Percentiles rank a stretch among this genome's conserved stretches.
These are phyloP conservation scores for Novakomyces olei DNA, from an alignment of 805 yeast species.

Conservation along the genomic window DNA sequence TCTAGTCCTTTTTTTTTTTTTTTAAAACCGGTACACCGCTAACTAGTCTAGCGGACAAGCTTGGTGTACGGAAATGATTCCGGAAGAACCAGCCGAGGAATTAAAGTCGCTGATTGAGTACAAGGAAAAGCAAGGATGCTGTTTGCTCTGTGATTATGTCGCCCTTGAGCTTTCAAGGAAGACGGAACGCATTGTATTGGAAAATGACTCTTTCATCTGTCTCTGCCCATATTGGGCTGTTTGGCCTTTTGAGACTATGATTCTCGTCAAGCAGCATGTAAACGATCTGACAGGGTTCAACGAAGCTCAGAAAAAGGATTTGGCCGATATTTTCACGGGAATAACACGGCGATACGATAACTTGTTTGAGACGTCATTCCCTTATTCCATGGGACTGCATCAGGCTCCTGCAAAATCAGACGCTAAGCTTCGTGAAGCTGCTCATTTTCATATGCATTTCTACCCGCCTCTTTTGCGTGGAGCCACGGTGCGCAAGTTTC, in stretches of 20 bases:
- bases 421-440: slow-evolving; percentile 5
- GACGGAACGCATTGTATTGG: slow-evolving; percentile 29
- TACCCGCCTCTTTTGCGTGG: slow-evolving; percentile 57
- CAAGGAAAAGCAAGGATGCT: slow-evolving; percentile 20
- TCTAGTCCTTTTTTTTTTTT: background rate
- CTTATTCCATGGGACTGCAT: slow-evolving; percentile 65
- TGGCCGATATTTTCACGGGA: slow-evolving; percentile 30
- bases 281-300: slow-evolving; percentile 28
- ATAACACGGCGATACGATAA: slow-evolving; percentile 50
- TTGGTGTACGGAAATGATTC: slow-evolving; percentile 31
- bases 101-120: slow-evolving; percentile 30
- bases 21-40: background rate
- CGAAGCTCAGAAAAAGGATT: slow-evolving; percentile 26
- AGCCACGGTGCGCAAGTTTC: slow-evolving; percentile 52
- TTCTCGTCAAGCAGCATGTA: slow-evolving; percentile 34
- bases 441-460: slow-evolving; percentile 51
- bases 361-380: slow-evolving; percentile 44
- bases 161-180: slow-evolving; percentile 19
- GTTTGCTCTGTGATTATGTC: slow-evolving; percentile 42
- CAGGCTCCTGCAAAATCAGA: slow-evolving; percentile 38
- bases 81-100: slow-evolving; percentile 44
- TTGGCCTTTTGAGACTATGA: slow-evolving; percentile 60
- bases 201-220: slow-evolving; percentile 40
- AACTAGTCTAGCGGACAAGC: slow-evolving; percentile 40
- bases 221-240: slow-evolving; percentile 67